Conservation (phyloP, 2,329 filamentous ascomycete genomes). For the Aspergillus quadricinctus region DNA sequence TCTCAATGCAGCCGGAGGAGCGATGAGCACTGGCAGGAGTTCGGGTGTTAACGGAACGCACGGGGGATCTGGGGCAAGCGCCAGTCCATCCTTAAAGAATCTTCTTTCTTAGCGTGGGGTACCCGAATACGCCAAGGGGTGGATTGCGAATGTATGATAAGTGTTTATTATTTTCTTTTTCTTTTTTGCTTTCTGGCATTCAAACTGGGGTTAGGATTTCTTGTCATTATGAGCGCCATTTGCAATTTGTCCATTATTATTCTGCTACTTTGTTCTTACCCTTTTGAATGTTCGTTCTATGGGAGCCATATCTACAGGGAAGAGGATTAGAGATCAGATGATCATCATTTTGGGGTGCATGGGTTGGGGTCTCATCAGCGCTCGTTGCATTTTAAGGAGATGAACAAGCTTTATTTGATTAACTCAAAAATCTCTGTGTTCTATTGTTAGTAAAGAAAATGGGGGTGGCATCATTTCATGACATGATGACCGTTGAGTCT, state of each 20-base stretch:
- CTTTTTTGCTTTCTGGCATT: conserved; percentile 4
- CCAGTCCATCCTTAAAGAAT: conserved; percentile 71
- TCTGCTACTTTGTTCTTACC: not conserved
- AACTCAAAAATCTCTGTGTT: not conserved
- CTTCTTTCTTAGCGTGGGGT: conserved; percentile 55
- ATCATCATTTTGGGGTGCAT: not conserved
- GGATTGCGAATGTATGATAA: conserved; percentile 15
- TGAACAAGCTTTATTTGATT: not conserved
- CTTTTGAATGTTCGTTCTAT: not conserved
- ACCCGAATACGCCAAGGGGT: not conserved
- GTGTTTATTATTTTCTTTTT: conserved; percentile 12
- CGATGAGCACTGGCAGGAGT: conserved; percentile 25
- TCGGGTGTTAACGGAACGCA: conserved; percentile 24
- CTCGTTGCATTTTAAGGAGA: not conserved
- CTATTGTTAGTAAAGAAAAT: not conserved
- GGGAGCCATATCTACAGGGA: not conserved
- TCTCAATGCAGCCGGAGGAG: conserved; percentile 18
- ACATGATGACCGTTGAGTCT: too few species aligned
- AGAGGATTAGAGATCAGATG: not conserved
- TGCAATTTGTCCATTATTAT: not conserved
- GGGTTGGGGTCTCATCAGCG: not conserved
- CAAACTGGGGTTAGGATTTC: not conserved
- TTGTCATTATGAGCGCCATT: not conserved
- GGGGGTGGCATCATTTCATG: too few species aligned
- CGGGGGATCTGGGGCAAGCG: conserved; percentile 59